Evolutionary conservation across 2,329 filamentous ascomycete genomes (phyloP).

Genomic region (Fusarium drepaniforme): DNA sequence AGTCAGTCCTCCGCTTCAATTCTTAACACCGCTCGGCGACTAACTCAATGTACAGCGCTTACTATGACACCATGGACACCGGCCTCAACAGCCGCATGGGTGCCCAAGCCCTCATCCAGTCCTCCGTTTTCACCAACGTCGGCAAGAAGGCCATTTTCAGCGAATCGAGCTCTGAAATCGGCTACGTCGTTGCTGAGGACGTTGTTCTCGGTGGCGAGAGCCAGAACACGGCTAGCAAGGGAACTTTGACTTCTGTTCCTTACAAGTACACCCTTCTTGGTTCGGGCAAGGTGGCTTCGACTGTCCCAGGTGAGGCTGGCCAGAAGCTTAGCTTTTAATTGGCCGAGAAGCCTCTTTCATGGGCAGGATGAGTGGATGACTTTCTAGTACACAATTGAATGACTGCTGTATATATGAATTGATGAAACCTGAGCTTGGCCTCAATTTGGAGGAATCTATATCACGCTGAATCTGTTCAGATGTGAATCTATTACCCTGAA

Average conservation of each 20-base stretch:
- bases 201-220: conserved; percentile 30
- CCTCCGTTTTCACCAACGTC: conserved; percentile 38
- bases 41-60: conserved; percentile 20
- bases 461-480: rapidly evolving
- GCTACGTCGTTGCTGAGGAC: conserved; percentile 33
- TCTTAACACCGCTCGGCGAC: rapidly evolving
- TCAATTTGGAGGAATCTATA: not conserved
- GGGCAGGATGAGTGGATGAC: not conserved
- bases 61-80: conserved; percentile 42
- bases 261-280: conserved; percentile 33
- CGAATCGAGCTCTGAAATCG: conserved; percentile 28
- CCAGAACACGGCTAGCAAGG: conserved; percentile 25
- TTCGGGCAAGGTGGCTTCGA: conserved; percentile 24
- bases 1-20: not conserved
- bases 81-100: conserved; percentile 42
- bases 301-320: conserved; percentile 28
- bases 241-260: conserved; percentile 17
- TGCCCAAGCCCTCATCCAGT: conserved; percentile 39
- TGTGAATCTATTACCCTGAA: not conserved
- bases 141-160: conserved; percentile 43
- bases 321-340: conserved; percentile 29
- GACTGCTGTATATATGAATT: not conserved
- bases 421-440: not conserved
- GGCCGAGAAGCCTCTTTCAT: not conserved
- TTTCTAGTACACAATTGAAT: not conserved